Evolutionary conservation across 139 green algal species (phyloP).

Genomic region (Parachlorella kessleri): DNA sequence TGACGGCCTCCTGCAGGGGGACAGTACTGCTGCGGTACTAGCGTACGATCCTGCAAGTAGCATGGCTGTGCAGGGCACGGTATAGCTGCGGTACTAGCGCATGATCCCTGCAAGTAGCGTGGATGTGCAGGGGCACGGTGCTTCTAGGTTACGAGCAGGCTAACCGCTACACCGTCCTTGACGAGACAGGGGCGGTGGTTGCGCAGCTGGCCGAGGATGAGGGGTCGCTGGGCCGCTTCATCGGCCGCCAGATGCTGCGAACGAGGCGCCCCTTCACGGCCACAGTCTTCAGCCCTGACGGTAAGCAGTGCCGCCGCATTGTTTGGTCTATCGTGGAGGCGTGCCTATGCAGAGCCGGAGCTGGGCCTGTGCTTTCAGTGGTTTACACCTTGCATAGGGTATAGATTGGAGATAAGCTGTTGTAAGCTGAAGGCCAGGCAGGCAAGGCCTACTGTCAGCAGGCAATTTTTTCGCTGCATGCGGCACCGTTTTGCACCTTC

Average conservation of each 20-base stretch:
- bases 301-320: constrained; percentile 13
- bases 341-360: no score
- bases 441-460: no score
- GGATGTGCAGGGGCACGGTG: constrained; percentile 74
- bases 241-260: constrained; percentile 80
- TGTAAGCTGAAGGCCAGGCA: no score
- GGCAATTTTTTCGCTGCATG: no score
- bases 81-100: no score
- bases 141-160: constrained; percentile 89
- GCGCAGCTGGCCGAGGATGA: constrained; percentile 76
- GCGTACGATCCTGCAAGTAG: not conserved
- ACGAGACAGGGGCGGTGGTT: constrained; percentile 59
- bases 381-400: no score
- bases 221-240: constrained; percentile 64
- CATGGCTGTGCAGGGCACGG: not conserved
- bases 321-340: no score
- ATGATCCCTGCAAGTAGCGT: not conserved
- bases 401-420: no score
- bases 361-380: no score
- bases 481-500: no score
- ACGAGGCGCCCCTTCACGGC: constrained; percentile 75
- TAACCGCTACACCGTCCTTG: constrained; percentile 69
- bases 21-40: not conserved
- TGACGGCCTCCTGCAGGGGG: not conserved
- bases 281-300: constrained; percentile 75